phyloP scores from a whole-genome alignment of 1,284 basidiomycete genomes.

The Cryptococcus sp. region DNA sequence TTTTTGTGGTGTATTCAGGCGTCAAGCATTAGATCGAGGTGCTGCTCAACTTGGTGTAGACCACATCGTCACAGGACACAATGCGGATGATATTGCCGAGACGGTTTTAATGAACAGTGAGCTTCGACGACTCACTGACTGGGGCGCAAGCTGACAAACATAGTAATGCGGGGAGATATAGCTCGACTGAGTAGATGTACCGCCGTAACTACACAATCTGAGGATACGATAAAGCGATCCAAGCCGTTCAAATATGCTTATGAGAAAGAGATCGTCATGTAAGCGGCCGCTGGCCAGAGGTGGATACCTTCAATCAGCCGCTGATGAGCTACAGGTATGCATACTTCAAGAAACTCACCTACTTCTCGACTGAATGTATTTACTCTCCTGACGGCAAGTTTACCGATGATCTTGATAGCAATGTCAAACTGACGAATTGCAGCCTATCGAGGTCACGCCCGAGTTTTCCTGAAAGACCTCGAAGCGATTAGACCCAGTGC shows the following conservation, averaged over 20 bases:
- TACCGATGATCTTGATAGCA: neutral
- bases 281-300: constrained; percentile 23
- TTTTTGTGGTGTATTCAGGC: constrained; percentile 94
- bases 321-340: constrained; percentile 67
- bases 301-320: neutral
- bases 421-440: constrained; percentile 12
- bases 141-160: neutral
- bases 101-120: constrained; percentile 97
- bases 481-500: constrained; percentile 89
- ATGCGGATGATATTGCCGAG: constrained; percentile 98
- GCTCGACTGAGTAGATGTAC: constrained; percentile 91
- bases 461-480: constrained; percentile 90
- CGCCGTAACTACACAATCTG: constrained; percentile 84
- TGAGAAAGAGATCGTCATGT: constrained; percentile 99
- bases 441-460: constrained; percentile 93
- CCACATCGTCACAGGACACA: constrained; percentile 98
- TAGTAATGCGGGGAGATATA: constrained; percentile 96
- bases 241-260: constrained; percentile 99
- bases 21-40: constrained; percentile 93
- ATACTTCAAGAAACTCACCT: constrained; percentile 96
- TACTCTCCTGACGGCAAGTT: constrained; percentile 76
- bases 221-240: constrained; percentile 90
- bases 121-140: constrained; percentile 30
- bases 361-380: constrained; percentile 99
- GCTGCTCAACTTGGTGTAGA: constrained; percentile 85